Evolutionary conservation across 257 asterid genomes (phyloP).

Genomic region (Fraxinus quadrangulata): DNA sequence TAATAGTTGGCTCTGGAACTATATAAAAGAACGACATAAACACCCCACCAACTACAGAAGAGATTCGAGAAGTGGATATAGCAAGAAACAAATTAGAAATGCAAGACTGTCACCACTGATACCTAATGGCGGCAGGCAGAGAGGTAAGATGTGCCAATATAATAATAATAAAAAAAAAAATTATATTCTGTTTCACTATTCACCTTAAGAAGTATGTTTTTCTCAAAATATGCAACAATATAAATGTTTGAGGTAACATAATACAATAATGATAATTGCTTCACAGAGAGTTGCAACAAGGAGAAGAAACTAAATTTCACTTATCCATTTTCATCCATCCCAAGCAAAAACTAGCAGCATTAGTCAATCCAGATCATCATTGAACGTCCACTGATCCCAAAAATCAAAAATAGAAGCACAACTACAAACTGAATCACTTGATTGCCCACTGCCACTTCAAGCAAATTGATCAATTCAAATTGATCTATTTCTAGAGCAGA

Average conservation of each 20-base stretch:
- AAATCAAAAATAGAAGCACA: constrained; percentile 6
- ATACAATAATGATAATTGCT: not conserved
- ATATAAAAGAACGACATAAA: not conserved
- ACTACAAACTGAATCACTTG: constrained; percentile 10
- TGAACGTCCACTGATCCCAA: not conserved
- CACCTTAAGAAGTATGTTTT: not conserved
- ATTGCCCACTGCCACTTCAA: constrained; percentile 10
- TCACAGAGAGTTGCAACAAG: not conserved
- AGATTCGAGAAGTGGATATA: not conserved
- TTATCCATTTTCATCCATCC: not conserved
- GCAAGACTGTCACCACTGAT: not conserved
- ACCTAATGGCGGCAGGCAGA: not conserved
- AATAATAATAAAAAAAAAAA: no score
- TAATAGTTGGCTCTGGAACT: constrained; percentile 4
- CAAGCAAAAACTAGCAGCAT: not conserved
- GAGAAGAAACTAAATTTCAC: not conserved
- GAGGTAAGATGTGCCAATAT: not conserved
- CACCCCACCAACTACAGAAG: not conserved
- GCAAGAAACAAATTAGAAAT: not conserved
- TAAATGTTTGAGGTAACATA: not conserved
- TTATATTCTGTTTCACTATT: not conserved
- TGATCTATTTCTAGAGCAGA: constrained; percentile 8
- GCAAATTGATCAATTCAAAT: constrained; percentile 9
- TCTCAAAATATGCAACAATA: not conserved
- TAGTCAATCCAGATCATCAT: not conserved